Percentiles rank a stretch among this genome's conserved stretches.
These are phyloP conservation scores for Vitis amurensis DNA, from an alignment of 164 flowering plant genomes.

Conservation along the genomic window DNA sequence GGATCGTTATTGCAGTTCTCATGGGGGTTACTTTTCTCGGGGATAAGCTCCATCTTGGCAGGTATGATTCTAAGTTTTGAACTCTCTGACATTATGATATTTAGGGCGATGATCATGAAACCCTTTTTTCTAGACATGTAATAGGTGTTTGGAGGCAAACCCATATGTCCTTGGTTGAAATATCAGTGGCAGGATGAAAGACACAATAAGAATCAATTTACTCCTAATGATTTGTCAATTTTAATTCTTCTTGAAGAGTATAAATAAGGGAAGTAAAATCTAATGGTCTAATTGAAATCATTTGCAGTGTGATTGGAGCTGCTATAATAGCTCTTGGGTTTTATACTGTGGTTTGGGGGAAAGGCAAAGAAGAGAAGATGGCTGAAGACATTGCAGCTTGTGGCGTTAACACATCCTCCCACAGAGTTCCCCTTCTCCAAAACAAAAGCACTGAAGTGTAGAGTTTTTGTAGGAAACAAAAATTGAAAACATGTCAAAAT, in stretches of 20 bases:
- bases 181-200: no score
- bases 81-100: no score
- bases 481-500: background rate
- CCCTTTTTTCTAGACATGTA: no score
- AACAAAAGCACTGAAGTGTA: background rate
- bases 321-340: conserved; percentile 32
- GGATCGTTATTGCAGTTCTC: conserved; percentile 42
- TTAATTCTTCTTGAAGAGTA: background rate
- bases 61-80: conserved; percentile 25
- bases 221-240: no score
- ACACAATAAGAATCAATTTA: no score
- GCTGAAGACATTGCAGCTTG: conserved; percentile 6
- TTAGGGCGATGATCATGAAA: no score
- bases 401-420: background rate
- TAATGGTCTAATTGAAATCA: no score
- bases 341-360: conserved; percentile 36
- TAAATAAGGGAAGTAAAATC: background rate
- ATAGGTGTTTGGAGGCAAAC: no score
- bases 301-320: conserved; percentile 36
- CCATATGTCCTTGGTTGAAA: no score
- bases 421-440: background rate
- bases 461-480: background rate
- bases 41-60: conserved; percentile 47
- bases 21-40: conserved; percentile 47
- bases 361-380: conserved; percentile 18